A percentile compares a stretch with the other conserved stretches of the same genome.
Evolutionary conservation across 2,329 filamentous ascomycete species (phyloP).

Genomic region (Xylariomycetidae sp.): DNA sequence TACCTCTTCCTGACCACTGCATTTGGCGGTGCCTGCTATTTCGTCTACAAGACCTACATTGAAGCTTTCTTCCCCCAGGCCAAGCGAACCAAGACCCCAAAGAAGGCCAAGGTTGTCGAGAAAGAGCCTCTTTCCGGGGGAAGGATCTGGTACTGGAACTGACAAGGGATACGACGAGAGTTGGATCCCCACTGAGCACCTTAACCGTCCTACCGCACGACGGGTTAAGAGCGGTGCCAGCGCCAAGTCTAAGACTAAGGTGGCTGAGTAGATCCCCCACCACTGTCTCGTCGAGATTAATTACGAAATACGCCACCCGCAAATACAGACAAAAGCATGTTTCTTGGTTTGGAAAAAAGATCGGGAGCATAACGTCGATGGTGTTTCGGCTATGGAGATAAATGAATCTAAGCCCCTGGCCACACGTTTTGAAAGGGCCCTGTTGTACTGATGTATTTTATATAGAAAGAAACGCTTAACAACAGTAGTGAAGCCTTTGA

Average conservation of each 20-base stretch:
- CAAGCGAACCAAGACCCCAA: slow-evolving; percentile 54
- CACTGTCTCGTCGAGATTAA: too few relatives aligned
- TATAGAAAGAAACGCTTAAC: too few relatives aligned
- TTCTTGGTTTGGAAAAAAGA: too few relatives aligned
- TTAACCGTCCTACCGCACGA: slow-evolving; percentile 75
- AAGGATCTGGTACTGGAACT: slow-evolving; percentile 64
- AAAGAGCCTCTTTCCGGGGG: slow-evolving; percentile 61
- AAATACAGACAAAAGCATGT: too few relatives aligned
- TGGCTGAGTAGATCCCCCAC: slow-evolving; percentile 29
- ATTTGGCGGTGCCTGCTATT: slow-evolving; percentile 81
- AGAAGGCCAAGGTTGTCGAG: slow-evolving; percentile 48
- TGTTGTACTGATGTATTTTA: too few relatives aligned
- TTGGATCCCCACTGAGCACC: slow-evolving; percentile 88
- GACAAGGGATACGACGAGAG: slow-evolving; percentile 79
- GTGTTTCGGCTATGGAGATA: too few relatives aligned
- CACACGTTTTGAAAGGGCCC: too few relatives aligned
- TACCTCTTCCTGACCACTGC: slow-evolving; percentile 82
- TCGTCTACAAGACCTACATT: slow-evolving; percentile 98
- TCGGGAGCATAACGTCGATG: slow-evolving; percentile 44
- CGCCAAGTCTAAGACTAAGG: slow-evolving; percentile 37
- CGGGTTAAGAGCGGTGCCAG: slow-evolving; percentile 57
- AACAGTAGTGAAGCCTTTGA: too few relatives aligned
- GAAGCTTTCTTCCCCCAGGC: slow-evolving; percentile 91
- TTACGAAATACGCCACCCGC: too few relatives aligned
- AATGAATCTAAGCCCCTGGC: too few relatives aligned